Base-by-base conservation (phyloP, 2,329 filamentous ascomycete species). In the Colletotrichum spinosum region DNA sequence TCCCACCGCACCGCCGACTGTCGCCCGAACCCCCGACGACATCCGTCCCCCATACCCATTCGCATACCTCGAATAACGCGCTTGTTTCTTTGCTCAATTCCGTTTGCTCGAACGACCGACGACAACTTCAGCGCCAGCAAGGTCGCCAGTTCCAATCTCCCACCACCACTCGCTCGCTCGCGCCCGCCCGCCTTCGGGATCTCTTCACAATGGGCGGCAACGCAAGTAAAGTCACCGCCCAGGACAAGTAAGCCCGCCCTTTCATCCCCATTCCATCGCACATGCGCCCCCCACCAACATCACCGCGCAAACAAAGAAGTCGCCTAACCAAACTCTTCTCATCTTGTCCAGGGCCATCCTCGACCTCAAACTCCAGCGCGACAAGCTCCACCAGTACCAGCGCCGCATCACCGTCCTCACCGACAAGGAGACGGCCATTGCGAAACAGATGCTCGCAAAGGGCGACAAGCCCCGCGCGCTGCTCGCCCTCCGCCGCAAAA, bases 331-430 rank as follows among this genome's bases (percentile, higher is more conserved):
- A 42, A 35, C 59, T 41, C 65, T 33, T 37, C 52, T 17, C 39
- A 15, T 11, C 39, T 17, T 44, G 10, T 17, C n/a, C 76, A 97
- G 94, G 82, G 95, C 95, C 66, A 97, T 98, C 79, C 91, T 98
- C 74, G 94, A 98, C 81, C 92, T 98, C 82, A 98, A 98, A 83
- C 93, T 89, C 80, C 95, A 98, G 82, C 94, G 96, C 78, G 96
- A 99, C 84, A 97, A 94, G 79, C 90, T 99, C 4, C 94, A 97
- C 74, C 94, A 97, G 78, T 98, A 98, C 82, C 95, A 97, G 79
- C 91, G 92, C 74, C 92, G 92, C 73, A 96, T 99, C 75, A 91
- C 90, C 41, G 85, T 92, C 55, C 88, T 99, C 42, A 97, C 95
- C 7, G 87, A 90, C 75, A 91, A 91, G 70, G 95, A 99, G 81